A percentile compares a stretch with the other conserved stretches of the same genome.
phyloP scores from a whole-genome alignment of 768 basidiomycete species.

The Cyclocybe aegerita region DNA sequence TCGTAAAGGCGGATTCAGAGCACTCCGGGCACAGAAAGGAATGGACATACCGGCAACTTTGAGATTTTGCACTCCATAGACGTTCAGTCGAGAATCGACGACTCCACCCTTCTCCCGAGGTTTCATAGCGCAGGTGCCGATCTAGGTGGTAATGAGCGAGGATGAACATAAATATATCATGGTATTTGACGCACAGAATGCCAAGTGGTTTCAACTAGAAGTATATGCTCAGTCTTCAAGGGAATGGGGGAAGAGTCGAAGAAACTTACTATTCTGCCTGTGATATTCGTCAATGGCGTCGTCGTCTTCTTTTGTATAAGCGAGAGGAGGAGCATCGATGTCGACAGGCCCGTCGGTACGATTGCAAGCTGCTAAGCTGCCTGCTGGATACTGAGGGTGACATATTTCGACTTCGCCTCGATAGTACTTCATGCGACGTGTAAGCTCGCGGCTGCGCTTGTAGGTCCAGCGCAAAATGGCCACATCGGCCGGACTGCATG shows the following conservation, averaged over 20 bases:
- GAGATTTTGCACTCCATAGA: conserved; percentile 27
- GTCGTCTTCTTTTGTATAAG: conserved; percentile 38
- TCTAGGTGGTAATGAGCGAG: conserved; percentile 5
- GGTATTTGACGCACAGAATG: conserved; percentile 34
- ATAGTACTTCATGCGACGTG: conserved; percentile 16
- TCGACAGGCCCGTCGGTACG: conserved; percentile 23
- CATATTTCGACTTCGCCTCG: conserved; percentile 24
- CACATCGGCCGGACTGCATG: conserved; percentile 38
- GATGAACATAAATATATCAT: neutral
- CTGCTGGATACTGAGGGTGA: conserved; percentile 27
- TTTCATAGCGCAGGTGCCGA: conserved; percentile 28
- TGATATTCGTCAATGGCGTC: conserved; percentile 31
- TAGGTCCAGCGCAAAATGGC: conserved; percentile 45
- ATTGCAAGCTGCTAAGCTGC: conserved; percentile 25
- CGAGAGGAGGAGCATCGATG: conserved; percentile 29
- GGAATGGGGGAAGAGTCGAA: neutral
- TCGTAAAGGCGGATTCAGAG: neutral
- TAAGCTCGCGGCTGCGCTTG: conserved; percentile 36
- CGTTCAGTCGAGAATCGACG: conserved; percentile 27
- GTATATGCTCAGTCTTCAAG: neutral
- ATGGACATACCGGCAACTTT: conserved; percentile 25
- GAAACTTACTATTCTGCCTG: conserved; percentile 28
- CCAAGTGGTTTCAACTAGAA: conserved; percentile 39
- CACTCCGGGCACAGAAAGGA: neutral
- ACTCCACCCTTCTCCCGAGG: conserved; percentile 24